These are phyloP conservation scores for Tremellales sp. DNA, from an alignment of 1,284 basidiomycete genomes.

Conservation along the genomic window DNA sequence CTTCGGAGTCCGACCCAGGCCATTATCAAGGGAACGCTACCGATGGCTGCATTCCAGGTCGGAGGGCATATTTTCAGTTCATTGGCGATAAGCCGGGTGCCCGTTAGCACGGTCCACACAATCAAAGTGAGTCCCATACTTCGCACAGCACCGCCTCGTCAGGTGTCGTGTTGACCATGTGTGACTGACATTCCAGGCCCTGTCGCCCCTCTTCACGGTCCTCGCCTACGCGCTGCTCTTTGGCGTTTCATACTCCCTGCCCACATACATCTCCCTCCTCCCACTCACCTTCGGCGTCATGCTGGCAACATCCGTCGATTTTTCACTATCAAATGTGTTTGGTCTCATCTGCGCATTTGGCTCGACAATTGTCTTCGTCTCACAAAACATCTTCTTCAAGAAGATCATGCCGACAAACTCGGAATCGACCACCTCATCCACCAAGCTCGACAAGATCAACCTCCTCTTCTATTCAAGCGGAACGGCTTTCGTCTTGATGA, in stretches of 20 bases:
- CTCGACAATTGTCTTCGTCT: constrained; percentile 92
- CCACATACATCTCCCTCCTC: constrained; percentile 90
- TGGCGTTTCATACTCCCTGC: constrained; percentile 82
- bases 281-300: constrained; percentile 95
- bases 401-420: constrained; percentile 77
- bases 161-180: too few relatives aligned
- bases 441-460: constrained; percentile 93
- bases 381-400: constrained; percentile 99
- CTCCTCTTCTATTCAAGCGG: constrained; percentile 91
- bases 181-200: constrained; percentile 59
- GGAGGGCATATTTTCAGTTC: constrained; percentile 97
- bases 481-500: constrained; percentile 90
- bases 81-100: constrained; percentile 92
- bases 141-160: too few relatives aligned
- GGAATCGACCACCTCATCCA: constrained; percentile 16
- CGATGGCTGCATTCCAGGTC: constrained; percentile 87
- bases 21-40: constrained; percentile 74
- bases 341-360: constrained; percentile 89
- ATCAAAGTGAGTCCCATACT: constrained; percentile 83
- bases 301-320: constrained; percentile 91
- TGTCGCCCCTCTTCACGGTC: constrained; percentile 96
- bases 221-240: constrained; percentile 89
- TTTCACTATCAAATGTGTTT: constrained; percentile 74
- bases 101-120: constrained; percentile 96
- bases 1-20: constrained; percentile 65